phyloP scores from a whole-genome alignment of 2,329 filamentous ascomycete genomes.

The Aspergillus latus region DNA sequence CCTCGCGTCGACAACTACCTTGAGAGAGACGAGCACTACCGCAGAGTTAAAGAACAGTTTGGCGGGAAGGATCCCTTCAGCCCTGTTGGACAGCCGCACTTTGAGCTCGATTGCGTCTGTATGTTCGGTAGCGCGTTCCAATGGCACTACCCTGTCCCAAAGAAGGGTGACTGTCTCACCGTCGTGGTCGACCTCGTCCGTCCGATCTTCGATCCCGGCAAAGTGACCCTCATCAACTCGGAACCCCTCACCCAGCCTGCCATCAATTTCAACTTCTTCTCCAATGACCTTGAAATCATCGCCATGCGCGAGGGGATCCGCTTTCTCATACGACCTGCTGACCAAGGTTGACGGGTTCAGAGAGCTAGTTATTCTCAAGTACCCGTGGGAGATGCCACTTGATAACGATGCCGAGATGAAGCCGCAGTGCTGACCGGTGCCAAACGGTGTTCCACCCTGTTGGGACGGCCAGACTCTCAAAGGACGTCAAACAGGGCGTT shows the following conservation, averaged over 20 bases:
- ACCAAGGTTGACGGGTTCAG: constrained; percentile 58
- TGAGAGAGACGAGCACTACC: constrained; percentile 49
- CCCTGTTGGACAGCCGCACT: constrained; percentile 59
- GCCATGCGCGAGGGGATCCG: constrained; percentile 60
- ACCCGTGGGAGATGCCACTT: constrained; percentile 62
- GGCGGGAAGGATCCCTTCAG: constrained; percentile 54
- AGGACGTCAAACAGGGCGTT: constrained; percentile 38
- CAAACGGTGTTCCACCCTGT: constrained; percentile 46
- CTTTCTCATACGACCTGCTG: constrained; percentile 55
- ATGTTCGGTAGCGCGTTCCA: constrained; percentile 57
- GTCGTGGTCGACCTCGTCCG: constrained; percentile 56
- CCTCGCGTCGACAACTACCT: constrained; percentile 21
- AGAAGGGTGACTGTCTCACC: constrained; percentile 54
- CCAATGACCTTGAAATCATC: constrained; percentile 54
- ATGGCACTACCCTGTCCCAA: constrained; percentile 48
- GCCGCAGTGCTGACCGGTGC: constrained; percentile 54
- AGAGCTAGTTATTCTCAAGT: constrained; percentile 43
- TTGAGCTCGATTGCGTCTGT: constrained; percentile 62
- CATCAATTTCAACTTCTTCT: constrained; percentile 49
- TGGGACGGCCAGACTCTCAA: constrained; percentile 55
- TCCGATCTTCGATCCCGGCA: constrained; percentile 42
- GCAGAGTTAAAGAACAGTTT: constrained; percentile 43
- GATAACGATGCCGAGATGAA: constrained; percentile 59
- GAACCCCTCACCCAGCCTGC: constrained; percentile 34
- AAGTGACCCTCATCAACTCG: constrained; percentile 43